Evolutionary conservation across 2,329 filamentous ascomycete genomes (phyloP), one percentile per base, ranked within the genome.

Genomic region (Beauveria rudraprayagi): DNA sequence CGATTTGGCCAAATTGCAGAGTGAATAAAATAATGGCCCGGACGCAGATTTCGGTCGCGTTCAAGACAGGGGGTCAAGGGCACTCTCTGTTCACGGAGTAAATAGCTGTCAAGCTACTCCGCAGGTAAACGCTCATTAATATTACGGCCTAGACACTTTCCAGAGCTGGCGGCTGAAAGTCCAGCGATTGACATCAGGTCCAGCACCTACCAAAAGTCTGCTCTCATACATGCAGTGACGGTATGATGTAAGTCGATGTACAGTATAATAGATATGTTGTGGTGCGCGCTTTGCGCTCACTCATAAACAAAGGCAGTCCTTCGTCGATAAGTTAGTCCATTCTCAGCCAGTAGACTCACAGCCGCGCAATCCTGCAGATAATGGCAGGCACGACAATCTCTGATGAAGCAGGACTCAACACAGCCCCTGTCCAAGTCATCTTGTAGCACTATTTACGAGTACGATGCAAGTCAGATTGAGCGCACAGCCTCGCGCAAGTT

Each of bases 391-490:
- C 11, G 41, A 24, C 37, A 26, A 4, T 16, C 40, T 28, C 22
- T 2, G 14, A 54, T 24, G n/a, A 28, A 16, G 52, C 10, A n/a
- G 14, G 5, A 5, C 10, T 6, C 11, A 10, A 19, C 28, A 14
- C 40, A 28, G 43, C 57, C 28, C 51, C 43, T 16, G 26, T 55
- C 22, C 41, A 3, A 61, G 51, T 17, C 62, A 53, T 40, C 34
- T 16, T 34, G 34, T 19, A 40, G 30, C 53, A 63, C 41, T 47
- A 22, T 22, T 22, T 22, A 55, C 17, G 55, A 48, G 9, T 63
- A 43, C 26, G 57, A 63, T 22, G 19, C 48, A 3, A 26, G 37
- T 37, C 5, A 24, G n/a, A 26, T 61, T 40, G 46, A 67, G n/a
- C 26, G 19, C 24, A 9, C 65, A 51, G 44, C 34, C 9, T 37